Conservation (phyloP, 768 basidiomycete genomes). For the Pisolithus microcarpus region DNA sequence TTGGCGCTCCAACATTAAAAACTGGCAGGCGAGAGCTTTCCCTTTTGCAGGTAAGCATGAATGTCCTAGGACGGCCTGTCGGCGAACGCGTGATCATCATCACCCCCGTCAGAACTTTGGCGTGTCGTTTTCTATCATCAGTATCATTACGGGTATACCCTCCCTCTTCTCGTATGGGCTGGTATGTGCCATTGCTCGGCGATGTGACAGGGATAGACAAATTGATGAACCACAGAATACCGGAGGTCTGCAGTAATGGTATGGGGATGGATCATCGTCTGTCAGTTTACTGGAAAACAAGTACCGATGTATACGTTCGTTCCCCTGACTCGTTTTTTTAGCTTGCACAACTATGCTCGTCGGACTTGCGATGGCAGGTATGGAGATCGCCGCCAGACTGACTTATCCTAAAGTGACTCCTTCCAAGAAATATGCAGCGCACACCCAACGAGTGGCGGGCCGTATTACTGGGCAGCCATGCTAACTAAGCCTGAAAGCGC, state of each 20-base stretch:
- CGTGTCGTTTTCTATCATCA: constrained; percentile 71
- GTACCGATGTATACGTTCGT: background rate
- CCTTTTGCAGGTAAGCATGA: constrained; percentile 46
- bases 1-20: background rate
- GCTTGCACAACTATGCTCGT: constrained; percentile 66
- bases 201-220: background rate
- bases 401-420: background rate
- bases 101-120: constrained; percentile 50
- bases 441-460: constrained; percentile 66
- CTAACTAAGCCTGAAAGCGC: constrained; percentile 50
- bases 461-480: constrained; percentile 81
- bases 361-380: constrained; percentile 70
- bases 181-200: constrained; percentile 31
- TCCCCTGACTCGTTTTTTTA: constrained; percentile 14
- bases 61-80: background rate
- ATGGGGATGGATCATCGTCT: constrained; percentile 64
- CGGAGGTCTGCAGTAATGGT: constrained; percentile 72
- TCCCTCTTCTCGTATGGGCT: constrained; percentile 65
- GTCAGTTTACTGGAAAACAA: constrained; percentile 29
- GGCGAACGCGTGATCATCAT: background rate
- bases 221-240: constrained; percentile 43
- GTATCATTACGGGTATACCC: constrained; percentile 64
- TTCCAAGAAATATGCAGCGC: constrained; percentile 43
- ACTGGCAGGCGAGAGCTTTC: constrained; percentile 50
- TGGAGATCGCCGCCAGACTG: constrained; percentile 6